A percentile compares a stretch with the other conserved stretches of the same genome.
phyloP scores from a whole-genome alignment of 2,329 filamentous ascomycete genomes.

The Calonectria naviculata region DNA sequence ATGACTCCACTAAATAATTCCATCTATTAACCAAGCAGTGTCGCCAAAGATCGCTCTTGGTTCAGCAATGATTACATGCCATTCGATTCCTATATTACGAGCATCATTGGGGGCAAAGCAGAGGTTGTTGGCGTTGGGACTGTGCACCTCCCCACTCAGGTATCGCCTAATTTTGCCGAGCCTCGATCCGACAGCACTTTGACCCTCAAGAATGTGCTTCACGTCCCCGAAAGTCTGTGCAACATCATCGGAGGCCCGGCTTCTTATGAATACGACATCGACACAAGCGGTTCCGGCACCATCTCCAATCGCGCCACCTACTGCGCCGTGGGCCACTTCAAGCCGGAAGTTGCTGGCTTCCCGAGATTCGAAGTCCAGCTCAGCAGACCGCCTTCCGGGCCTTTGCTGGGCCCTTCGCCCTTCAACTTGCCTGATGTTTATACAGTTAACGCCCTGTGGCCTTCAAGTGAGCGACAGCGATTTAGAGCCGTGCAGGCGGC shows the following conservation, averaged over 20 bases:
- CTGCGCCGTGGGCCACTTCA: background rate
- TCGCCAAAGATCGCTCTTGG: conserved; percentile 6
- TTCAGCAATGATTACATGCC: background rate
- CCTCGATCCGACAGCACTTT: background rate
- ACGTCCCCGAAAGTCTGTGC: background rate
- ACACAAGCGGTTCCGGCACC: background rate
- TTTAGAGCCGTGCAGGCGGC: background rate
- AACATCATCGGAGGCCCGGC: conserved; percentile 10
- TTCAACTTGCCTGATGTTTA: background rate
- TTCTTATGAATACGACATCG: background rate
- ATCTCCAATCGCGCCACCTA: background rate
- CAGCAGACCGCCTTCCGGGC: conserved; percentile 3
- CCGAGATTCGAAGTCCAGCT: background rate
- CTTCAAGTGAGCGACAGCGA: background rate
- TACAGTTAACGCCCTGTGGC: background rate
- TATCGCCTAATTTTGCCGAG: background rate
- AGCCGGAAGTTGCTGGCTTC: background rate
- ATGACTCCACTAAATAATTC: background rate
- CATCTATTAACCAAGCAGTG: background rate
- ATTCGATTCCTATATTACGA: background rate
- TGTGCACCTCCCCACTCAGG: background rate
- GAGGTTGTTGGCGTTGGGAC: conserved; percentile 13
- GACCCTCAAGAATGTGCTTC: conserved; percentile 30
- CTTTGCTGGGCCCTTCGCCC: background rate
- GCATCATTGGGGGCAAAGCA: background rate